A percentile compares a stretch with the other conserved stretches of the same genome.
Evolutionary conservation across 495 filamentous ascomycete genomes (phyloP).

Genomic region (Penicillium longicatenatum): DNA sequence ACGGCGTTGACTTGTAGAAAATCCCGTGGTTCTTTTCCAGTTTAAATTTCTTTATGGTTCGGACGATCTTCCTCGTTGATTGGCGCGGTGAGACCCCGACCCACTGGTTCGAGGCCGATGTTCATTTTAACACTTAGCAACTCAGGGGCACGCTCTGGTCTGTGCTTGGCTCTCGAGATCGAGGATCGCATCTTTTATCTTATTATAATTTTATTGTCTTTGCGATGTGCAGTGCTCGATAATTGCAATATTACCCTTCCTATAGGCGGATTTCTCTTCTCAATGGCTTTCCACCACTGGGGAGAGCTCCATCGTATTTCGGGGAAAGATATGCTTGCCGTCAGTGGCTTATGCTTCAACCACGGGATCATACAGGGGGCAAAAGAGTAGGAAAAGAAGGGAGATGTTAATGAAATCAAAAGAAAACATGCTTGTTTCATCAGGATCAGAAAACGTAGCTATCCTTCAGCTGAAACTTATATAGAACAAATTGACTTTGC

Average conservation of each 20-base stretch:
- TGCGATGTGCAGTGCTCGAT: neutral
- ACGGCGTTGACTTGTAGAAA: neutral
- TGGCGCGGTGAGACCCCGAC: slow-evolving; percentile 10
- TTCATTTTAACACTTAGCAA: slow-evolving; percentile 7
- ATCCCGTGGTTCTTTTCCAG: neutral
- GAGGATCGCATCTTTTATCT: neutral
- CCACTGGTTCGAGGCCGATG: slow-evolving; percentile 26
- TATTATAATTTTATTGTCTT: neutral
- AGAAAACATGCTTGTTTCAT: neutral
- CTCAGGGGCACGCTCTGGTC: slow-evolving; percentile 32
- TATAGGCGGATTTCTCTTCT: neutral
- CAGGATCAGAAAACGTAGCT: neutral
- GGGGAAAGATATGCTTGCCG: neutral
- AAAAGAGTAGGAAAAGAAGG: neutral
- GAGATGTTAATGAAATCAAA: neutral
- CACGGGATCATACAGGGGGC: neutral
- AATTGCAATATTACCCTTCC: neutral
- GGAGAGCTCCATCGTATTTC: neutral
- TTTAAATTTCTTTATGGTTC: neutral
- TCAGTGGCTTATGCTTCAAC: neutral
- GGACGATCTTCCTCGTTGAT: neutral
- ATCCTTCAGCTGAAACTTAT: neutral
- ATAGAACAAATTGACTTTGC: neutral
- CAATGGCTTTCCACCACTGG: neutral
- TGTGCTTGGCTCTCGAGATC: slow-evolving; percentile 20